phyloP scores from a whole-genome alignment of 768 basidiomycete species.

The Tricholoma saponaceum region DNA sequence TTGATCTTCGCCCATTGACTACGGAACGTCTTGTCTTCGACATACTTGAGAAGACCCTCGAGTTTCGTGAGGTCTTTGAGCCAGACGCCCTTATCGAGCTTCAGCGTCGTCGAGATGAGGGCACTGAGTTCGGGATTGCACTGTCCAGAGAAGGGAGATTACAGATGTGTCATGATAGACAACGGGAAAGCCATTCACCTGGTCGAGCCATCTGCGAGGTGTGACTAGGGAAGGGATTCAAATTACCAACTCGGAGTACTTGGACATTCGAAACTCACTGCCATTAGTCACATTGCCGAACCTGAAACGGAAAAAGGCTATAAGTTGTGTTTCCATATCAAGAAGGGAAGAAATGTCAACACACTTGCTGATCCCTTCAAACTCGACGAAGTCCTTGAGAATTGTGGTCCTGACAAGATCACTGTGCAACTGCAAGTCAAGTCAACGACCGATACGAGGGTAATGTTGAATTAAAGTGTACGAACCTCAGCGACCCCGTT shows the following conservation, averaged over 20 bases:
- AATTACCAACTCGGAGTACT: not conserved
- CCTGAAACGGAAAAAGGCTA: slow-evolving; percentile 24
- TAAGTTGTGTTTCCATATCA: not conserved
- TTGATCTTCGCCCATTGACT: slow-evolving; percentile 82
- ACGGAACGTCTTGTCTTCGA: slow-evolving; percentile 73
- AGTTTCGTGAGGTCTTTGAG: slow-evolving; percentile 80
- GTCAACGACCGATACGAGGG: not conserved
- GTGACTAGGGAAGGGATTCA: slow-evolving; percentile 49
- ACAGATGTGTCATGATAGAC: not conserved
- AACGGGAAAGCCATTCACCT: slow-evolving; percentile 30
- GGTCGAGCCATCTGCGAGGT: slow-evolving; percentile 90
- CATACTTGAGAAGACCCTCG: slow-evolving; percentile 67
- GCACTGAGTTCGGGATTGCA: slow-evolving; percentile 87
- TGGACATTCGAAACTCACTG: slow-evolving; percentile 42
- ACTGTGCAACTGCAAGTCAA: slow-evolving; percentile 62
- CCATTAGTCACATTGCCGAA: slow-evolving; percentile 94
- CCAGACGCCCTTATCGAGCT: slow-evolving; percentile 74
- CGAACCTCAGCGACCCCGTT: slow-evolving; percentile 92
- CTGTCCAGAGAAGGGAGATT: slow-evolving; percentile 25
- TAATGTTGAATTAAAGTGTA: not conserved
- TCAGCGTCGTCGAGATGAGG: slow-evolving; percentile 82
- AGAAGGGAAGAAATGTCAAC: slow-evolving; percentile 24
- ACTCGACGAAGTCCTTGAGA: slow-evolving; percentile 90
- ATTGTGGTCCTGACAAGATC: slow-evolving; percentile 83
- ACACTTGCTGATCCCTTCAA: slow-evolving; percentile 79